Conservation (phyloP, 2,329 filamentous ascomycete species). For the Apiospora rasikravindrae region DNA sequence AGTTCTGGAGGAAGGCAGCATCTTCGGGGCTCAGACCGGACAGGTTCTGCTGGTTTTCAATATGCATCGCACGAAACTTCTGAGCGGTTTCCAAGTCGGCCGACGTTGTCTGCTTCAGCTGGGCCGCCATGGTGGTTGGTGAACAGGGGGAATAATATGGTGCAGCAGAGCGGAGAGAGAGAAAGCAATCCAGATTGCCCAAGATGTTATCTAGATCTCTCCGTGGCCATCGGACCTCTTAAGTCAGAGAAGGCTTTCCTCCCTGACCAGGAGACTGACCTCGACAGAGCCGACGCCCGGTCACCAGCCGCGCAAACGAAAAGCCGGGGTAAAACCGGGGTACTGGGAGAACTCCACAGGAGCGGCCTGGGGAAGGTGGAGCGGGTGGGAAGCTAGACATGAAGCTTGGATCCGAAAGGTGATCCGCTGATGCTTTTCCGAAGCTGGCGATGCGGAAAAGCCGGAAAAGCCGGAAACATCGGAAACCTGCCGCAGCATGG, state of each 20-base stretch:
- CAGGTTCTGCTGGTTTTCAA: constrained; percentile 15
- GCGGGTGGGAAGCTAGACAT: neutral
- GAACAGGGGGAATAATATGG: neutral
- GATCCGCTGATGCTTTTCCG: neutral
- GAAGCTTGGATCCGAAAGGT: neutral
- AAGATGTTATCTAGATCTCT: neutral
- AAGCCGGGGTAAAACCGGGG: constrained; percentile 7
- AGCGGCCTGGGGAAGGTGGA: neutral
- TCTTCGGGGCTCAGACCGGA: constrained; percentile 31
- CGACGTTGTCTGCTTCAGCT: neutral
- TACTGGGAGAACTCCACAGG: no score
- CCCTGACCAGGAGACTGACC: neutral
- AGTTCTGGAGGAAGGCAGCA: constrained; percentile 38
- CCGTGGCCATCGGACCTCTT: neutral
- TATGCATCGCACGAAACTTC: neutral
- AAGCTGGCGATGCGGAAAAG: neutral
- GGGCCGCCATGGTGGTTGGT: neutral
- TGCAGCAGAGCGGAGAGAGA: neutral
- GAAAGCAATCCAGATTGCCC: neutral
- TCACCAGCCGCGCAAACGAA: neutral
- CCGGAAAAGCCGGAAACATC: neutral
- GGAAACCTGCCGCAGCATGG: no score
- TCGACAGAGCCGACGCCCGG: neutral
- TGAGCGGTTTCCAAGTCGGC: neutral
- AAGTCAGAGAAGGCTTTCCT: neutral